phyloP scores from a whole-genome alignment of 2,329 filamentous ascomycete species.

The Pseudocercospora vitis region DNA sequence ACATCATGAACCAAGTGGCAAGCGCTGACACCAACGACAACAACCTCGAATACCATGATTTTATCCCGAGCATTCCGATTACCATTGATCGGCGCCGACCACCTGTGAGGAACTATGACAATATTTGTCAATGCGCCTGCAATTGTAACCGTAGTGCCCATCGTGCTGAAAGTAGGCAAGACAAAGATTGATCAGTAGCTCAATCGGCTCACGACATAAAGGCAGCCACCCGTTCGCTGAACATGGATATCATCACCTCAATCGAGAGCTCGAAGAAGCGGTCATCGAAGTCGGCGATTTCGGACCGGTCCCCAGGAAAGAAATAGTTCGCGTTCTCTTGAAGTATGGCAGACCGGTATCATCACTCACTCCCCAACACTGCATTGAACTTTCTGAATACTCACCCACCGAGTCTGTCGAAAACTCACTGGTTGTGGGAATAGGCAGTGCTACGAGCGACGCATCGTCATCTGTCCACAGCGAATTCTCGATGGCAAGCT shows the following conservation, averaged over 20 bases:
- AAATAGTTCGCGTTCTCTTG: neutral
- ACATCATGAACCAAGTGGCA: neutral
- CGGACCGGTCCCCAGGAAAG: neutral
- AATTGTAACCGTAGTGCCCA: neutral
- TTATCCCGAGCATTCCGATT: neutral
- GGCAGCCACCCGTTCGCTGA: neutral
- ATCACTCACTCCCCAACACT: neutral
- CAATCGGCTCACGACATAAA: neutral
- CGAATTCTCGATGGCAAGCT: too few species aligned
- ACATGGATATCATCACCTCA: neutral
- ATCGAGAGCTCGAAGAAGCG: conserved; percentile 9
- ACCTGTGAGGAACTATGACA: neutral
- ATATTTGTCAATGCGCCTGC: neutral
- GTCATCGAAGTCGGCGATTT: conserved; percentile 17
- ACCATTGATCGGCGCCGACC: neutral
- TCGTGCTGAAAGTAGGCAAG: too few species aligned
- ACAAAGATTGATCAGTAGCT: too few species aligned
- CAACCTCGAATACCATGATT: neutral
- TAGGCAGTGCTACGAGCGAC: too few species aligned
- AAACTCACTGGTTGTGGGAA: neutral
- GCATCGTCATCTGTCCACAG: too few species aligned
- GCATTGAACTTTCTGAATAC: neutral
- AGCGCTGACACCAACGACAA: neutral
- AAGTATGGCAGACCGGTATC: conserved; percentile 7
- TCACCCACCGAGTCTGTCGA: neutral